phyloP scores from a whole-genome alignment of 805 yeast species.

The Wilhelminamyces savonicus region DNA sequence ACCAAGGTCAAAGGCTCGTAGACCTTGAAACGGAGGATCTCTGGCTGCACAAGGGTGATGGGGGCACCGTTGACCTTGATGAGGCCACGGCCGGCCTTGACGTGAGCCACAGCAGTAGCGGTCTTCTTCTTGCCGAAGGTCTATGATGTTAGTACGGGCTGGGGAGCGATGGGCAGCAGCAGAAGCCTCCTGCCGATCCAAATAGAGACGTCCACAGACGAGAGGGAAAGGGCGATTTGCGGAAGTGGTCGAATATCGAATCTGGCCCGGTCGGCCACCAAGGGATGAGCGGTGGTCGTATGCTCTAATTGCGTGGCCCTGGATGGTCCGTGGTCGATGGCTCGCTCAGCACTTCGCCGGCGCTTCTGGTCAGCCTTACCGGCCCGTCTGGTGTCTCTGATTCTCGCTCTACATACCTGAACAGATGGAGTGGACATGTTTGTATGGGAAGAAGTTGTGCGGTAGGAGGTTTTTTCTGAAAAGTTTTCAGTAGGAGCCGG shows the following conservation, averaged over 20 bases:
- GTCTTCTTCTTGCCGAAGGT: conserved; percentile 99
- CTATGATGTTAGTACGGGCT: conserved; percentile 38
- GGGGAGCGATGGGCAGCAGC: neutral
- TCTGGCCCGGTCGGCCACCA: no score
- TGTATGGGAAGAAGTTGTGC: no score
- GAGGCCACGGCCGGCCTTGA: conserved; percentile 98
- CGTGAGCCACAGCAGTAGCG: conserved; percentile 99
- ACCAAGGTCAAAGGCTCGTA: conserved; percentile 98
- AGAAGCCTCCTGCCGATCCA: neutral
- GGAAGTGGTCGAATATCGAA: no score
- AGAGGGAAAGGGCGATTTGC: no score
- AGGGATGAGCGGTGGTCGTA: no score
- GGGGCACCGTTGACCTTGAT: conserved; percentile 99
- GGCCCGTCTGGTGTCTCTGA: no score
- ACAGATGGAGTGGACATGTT: conserved; percentile 80
- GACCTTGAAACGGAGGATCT: conserved; percentile 98
- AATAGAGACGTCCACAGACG: no score
- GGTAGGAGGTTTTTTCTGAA: neutral
- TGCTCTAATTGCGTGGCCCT: no score
- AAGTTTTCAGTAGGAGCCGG: no score
- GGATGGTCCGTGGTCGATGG: no score
- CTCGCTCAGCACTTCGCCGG: no score
- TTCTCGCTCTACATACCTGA: conserved; percentile 57
- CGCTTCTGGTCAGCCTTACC: no score
- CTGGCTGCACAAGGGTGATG: conserved; percentile 98